Conservation (phyloP, 176 grass and related monocot genomes). For the Zoysia japonica region DNA sequence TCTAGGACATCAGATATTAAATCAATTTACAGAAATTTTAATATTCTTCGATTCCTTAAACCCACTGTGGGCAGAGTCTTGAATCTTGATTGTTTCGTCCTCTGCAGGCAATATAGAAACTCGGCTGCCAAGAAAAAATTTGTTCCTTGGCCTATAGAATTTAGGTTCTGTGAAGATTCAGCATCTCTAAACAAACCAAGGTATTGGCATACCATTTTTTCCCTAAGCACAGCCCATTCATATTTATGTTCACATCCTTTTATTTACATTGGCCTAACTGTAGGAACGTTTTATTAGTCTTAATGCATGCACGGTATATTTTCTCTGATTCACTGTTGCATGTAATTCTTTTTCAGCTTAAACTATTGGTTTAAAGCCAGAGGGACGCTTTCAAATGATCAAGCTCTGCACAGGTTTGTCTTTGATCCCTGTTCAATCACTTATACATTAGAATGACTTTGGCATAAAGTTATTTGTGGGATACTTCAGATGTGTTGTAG, state of each 20-base stretch:
- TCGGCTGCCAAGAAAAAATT: slow-evolving; percentile 78
- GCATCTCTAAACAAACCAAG: slow-evolving; percentile 72
- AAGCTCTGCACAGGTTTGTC: slow-evolving; percentile 85
- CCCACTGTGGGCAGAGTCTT: background rate
- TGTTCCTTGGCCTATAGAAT: slow-evolving; percentile 88
- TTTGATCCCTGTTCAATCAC: slow-evolving; percentile 16
- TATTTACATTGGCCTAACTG: background rate
- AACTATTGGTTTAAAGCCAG: slow-evolving; percentile 92
- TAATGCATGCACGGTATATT: background rate
- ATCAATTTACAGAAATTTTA: background rate
- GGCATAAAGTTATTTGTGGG: slow-evolving; percentile 25
- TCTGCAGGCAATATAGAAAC: slow-evolving; percentile 81
- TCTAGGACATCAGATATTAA: slow-evolving; percentile 22
- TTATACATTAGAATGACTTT: background rate
- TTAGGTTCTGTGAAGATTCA: slow-evolving; percentile 79
- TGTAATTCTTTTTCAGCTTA: slow-evolving; percentile 58
- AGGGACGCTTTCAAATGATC: slow-evolving; percentile 84
- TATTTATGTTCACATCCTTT: too few relatives aligned
- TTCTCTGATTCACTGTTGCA: slow-evolving; percentile 31
- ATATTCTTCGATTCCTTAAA: slow-evolving; percentile 15
- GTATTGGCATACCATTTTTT: slow-evolving; percentile 40
- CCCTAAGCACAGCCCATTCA: background rate
- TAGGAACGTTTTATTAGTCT: slow-evolving; percentile 2
- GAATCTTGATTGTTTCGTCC: slow-evolving; percentile 23
- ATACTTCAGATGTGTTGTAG: slow-evolving; percentile 82